phyloP scores from a whole-genome alignment of 805 yeast genomes.

The Tanozyma kutaoensis region DNA sequence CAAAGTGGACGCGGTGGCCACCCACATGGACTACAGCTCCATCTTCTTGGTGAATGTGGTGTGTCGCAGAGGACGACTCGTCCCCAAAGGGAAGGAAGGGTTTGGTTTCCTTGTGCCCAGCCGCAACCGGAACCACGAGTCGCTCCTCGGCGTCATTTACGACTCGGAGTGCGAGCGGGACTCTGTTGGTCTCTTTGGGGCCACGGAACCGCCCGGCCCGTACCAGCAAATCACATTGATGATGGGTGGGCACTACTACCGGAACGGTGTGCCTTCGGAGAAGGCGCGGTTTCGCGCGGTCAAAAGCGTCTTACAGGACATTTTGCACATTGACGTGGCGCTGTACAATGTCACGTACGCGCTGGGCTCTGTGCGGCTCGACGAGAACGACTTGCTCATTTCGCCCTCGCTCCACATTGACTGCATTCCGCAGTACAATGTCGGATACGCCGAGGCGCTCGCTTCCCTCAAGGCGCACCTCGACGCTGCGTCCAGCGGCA shows the following conservation, averaged over 20 bases:
- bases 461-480: conserved; percentile 18
- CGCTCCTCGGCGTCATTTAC: conserved; percentile 74
- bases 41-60: conserved; percentile 55
- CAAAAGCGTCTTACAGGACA: conserved; percentile 11
- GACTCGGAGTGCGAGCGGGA: conserved; percentile 75
- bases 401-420: conserved; percentile 22
- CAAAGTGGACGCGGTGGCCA: too few relatives aligned
- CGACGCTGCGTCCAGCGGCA: conserved; percentile 16
- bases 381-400: conserved; percentile 16
- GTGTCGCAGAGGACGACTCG: conserved; percentile 13
- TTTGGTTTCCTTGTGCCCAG: conserved; percentile 84
- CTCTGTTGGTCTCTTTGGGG: conserved; percentile 7
- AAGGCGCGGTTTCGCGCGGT: conserved; percentile 12
- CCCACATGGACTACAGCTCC: conserved; percentile 24
- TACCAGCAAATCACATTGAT: conserved; percentile 74
- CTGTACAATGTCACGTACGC: conserved; percentile 8
- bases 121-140: conserved; percentile 32
- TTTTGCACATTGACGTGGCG: conserved; percentile 11
- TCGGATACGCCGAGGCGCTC: conserved; percentile 43
- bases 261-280: conserved; percentile 18
- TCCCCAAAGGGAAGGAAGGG: conserved; percentile 35
- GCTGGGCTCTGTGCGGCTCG: conserved; percentile 9
- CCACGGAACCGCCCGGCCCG: conserved; percentile 5
- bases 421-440: conserved; percentile 71
- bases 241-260: conserved; percentile 70